A percentile compares a stretch with the other conserved stretches of the same genome.
phyloP scores from a whole-genome alignment of 208 protist species.

The Phytomonas francai region DNA sequence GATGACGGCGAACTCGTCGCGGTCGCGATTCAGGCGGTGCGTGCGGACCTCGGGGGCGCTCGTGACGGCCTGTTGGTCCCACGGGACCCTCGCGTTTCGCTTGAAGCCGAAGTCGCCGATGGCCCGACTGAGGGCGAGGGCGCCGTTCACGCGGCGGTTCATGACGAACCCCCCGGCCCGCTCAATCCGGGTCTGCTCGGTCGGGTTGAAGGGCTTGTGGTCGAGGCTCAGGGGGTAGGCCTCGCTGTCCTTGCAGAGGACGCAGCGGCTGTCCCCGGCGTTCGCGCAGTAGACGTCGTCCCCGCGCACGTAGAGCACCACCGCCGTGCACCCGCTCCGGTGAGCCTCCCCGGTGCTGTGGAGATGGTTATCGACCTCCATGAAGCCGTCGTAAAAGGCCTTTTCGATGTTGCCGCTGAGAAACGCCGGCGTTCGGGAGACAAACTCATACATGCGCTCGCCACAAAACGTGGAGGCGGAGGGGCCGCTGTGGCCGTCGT shows the following conservation, averaged over 20 bases:
- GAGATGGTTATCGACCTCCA: slow-evolving; percentile 74
- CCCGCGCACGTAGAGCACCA: slow-evolving; percentile 69
- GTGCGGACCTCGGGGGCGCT: slow-evolving; percentile 73
- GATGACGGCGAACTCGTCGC: slow-evolving; percentile 84
- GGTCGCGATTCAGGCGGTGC: slow-evolving; percentile 56
- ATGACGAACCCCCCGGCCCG: slow-evolving; percentile 87
- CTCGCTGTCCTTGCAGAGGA: slow-evolving; percentile 80
- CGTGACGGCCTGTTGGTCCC: slow-evolving; percentile 90
- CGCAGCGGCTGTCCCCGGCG: slow-evolving; percentile 88
- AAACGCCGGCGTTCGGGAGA: slow-evolving; percentile 52
- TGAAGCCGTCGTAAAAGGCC: slow-evolving; percentile 83
- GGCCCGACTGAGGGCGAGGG: slow-evolving; percentile 89
- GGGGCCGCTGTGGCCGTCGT: slow-evolving; percentile 85
- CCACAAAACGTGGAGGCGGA: slow-evolving; percentile 71
- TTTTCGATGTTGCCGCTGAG: slow-evolving; percentile 40
- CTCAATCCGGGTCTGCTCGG: slow-evolving; percentile 84
- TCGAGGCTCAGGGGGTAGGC: slow-evolving; percentile 88
- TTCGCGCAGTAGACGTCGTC: slow-evolving; percentile 87
- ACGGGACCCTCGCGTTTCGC: slow-evolving; percentile 61
- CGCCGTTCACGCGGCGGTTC: slow-evolving; percentile 91
- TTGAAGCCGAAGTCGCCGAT: slow-evolving; percentile 95
- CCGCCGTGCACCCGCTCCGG: slow-evolving; percentile 82
- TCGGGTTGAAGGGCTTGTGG: slow-evolving; percentile 87
- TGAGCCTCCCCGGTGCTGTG: slow-evolving; percentile 21
- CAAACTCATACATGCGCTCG: slow-evolving; percentile 66